Evolutionary conservation across 2,329 filamentous ascomycete species (phyloP), one percentile per base, ranked within the genome.

Genomic region (Cryphonectria radicalis): DNA sequence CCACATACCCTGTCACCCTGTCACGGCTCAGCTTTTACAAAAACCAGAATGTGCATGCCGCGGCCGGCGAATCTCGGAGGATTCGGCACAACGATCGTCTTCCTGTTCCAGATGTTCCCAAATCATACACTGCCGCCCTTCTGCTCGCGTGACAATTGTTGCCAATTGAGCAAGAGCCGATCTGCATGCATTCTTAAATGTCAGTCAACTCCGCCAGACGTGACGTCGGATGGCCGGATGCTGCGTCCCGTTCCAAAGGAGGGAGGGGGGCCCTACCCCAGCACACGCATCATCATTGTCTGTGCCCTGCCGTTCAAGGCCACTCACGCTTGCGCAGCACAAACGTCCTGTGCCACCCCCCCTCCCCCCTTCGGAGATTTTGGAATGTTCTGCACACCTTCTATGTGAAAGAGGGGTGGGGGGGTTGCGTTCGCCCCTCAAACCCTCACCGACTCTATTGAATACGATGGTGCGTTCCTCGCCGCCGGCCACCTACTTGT

Each of bases 371-470:
- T 59, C 63, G 68, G 68, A 28, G 19, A 62, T 62, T 64, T 70
- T 66, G 42, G 63, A 70, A 70, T 60, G 53, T 66, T 70, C 40
- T 19, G 19, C 62, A 10, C 28, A n/a, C 35, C 55, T 43, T 64
- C 62, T 25, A 40, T 32, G 28, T 22, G 35, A 42, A 19, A 32
- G 4, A 32, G 32, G 32, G 32, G 32, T 3, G 32, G 57, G 10
- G 46, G 6, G 55, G n/a, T 25, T 11, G 13, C 2, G 42, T 37
- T 32, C 25, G 25, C 32, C 17, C 43, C 19, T 22, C 32, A 17
- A 25, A 19, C 10, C 8, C 53, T 70, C 63, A 66, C 68, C 68
- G 68, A 50, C 68, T 66, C 19, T 53, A 37, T 19, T 19, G 6
- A 40, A 70, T 70, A 59, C 53, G 22, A 66, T 25, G 53, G n/a